These are phyloP conservation scores for Erodium maritimum DNA, from an alignment of 345 rosid genomes.

Conservation along the genomic window DNA sequence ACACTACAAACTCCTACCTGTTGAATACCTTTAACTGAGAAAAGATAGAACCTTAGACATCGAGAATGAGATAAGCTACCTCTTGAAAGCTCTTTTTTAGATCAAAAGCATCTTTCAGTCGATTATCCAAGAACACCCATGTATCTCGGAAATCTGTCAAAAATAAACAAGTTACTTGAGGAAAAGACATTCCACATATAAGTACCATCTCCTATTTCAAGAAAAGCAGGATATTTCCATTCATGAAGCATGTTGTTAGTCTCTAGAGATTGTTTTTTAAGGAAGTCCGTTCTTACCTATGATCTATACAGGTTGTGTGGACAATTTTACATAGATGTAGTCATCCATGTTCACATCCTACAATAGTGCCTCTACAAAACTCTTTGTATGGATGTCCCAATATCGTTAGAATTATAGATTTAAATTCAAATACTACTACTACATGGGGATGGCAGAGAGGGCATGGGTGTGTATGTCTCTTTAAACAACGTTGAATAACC, in stretches of 20 bases:
- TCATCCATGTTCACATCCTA: too few species aligned
- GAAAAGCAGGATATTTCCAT: neutral
- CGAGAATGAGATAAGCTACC: conserved; percentile 29
- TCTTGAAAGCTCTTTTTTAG: conserved; percentile 75
- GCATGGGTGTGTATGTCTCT: too few species aligned
- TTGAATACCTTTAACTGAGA: neutral
- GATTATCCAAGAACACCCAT: conserved; percentile 66
- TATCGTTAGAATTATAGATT: neutral
- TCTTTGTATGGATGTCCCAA: neutral
- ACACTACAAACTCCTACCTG: neutral
- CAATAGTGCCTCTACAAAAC: neutral
- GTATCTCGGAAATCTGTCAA: conserved; percentile 56
- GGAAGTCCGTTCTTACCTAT: neutral
- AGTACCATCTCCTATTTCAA: neutral
- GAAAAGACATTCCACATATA: neutral
- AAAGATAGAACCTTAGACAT: conserved; percentile 1
- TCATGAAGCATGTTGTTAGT: neutral
- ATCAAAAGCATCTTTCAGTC: conserved; percentile 89
- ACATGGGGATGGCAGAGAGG: too few species aligned
- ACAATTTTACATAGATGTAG: neutral
- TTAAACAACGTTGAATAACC: neutral
- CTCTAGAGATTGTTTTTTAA: neutral
- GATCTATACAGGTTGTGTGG: neutral
- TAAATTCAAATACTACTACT: neutral
- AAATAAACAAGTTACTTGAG: conserved; percentile 5